Evolutionary conservation across 805 yeast species (phyloP).

Genomic region (Candida yuanshanica): DNA sequence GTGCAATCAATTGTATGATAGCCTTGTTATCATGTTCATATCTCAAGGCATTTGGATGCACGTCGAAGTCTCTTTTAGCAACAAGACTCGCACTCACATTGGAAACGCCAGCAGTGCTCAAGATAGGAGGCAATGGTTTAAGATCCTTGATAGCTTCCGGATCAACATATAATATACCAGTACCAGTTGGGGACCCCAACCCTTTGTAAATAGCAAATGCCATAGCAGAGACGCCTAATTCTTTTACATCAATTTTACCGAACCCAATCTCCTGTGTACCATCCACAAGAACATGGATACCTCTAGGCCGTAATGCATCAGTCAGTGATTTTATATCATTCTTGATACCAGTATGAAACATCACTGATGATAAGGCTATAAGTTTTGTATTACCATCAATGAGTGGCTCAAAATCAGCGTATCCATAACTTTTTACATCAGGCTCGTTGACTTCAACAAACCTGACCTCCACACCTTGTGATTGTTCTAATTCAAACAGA

Average conservation of each 20-base stretch:
- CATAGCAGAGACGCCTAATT: constrained; percentile 1
- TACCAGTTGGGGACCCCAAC: background rate
- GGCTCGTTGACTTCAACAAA: background rate
- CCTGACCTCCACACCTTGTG: background rate
- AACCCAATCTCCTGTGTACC: background rate
- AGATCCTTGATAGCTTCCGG: background rate
- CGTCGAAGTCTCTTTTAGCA: background rate
- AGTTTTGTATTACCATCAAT: constrained; percentile 1
- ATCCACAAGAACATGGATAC: background rate
- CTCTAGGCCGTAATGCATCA: background rate
- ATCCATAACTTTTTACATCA: background rate
- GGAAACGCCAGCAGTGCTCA: background rate
- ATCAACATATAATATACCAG: background rate
- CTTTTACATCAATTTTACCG: background rate
- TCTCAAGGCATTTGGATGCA: background rate
- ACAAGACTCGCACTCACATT: background rate
- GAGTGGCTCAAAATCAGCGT: background rate
- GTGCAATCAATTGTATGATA: background rate
- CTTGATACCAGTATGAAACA: constrained; percentile 1
- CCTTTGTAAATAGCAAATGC: background rate
- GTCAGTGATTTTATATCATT: background rate
- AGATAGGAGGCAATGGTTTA: background rate
- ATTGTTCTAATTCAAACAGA: background rate
- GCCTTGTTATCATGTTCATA: constrained; percentile 3
- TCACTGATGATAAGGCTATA: constrained; percentile 2